Conservation (phyloP, 257 asterid species). For the Petunia secreta region DNA sequence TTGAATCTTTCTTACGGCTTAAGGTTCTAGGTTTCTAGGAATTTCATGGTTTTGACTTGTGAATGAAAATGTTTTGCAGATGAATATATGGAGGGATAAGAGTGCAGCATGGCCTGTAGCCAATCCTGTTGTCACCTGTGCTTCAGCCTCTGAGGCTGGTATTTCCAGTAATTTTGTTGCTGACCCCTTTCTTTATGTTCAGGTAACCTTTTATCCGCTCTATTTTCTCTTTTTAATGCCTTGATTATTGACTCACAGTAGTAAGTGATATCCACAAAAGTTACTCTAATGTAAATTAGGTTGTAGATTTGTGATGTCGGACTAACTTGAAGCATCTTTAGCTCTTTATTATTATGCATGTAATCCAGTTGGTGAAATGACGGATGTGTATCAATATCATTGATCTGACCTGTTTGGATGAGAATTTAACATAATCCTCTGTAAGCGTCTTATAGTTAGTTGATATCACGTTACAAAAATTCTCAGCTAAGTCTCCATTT, state of each 20-base stretch:
- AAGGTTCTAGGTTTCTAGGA: background rate
- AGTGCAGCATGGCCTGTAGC: conserved; percentile 79
- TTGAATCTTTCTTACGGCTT: background rate
- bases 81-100: conserved; percentile 59
- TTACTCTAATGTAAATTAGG: background rate
- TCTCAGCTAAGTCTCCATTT: conserved; percentile 34
- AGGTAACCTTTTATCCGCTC: conserved; percentile 38
- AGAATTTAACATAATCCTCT: conserved; percentile 16
- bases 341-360: conserved; percentile 12
- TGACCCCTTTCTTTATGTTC: conserved; percentile 62
- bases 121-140: conserved; percentile 73
- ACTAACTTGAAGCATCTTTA: conserved; percentile 15
- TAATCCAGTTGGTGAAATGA: conserved; percentile 7
- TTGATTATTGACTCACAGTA: background rate
- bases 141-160: conserved; percentile 65
- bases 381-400: background rate
- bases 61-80: conserved; percentile 44
- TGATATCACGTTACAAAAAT: conserved; percentile 32
- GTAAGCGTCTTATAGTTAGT: conserved; percentile 20
- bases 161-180: conserved; percentile 77
- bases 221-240: background rate
- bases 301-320: conserved; percentile 2
- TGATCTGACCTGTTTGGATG: conserved; percentile 12
- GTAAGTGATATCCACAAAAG: background rate
- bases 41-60: conserved; percentile 8